phyloP scores from a whole-genome alignment of 2,329 filamentous ascomycete genomes.

The Claviceps sp. region DNA sequence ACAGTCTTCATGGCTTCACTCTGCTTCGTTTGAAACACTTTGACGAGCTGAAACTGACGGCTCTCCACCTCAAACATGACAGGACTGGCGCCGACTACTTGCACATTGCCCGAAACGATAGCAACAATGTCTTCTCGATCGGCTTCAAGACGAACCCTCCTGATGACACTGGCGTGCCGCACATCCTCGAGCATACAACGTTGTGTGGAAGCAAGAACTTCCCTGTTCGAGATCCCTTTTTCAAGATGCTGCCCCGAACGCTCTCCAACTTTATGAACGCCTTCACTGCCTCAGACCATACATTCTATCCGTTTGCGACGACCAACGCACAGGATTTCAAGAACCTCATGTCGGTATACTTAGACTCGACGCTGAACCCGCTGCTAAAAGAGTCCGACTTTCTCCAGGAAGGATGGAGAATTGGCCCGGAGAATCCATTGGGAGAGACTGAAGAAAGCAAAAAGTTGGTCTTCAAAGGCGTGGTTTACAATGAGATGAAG shows the following conservation, averaged over 20 bases:
- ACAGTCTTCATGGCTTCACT: slow-evolving; percentile 88
- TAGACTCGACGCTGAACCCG: slow-evolving; percentile 86
- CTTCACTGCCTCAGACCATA: slow-evolving; percentile 91
- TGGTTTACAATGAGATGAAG: slow-evolving; percentile 99
- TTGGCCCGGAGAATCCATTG: slow-evolving; percentile 79
- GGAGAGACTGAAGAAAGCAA: slow-evolving; percentile 44
- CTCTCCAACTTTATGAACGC: slow-evolving; percentile 99
- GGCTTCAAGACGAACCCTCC: slow-evolving; percentile 98
- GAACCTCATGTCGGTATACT: slow-evolving; percentile 91
- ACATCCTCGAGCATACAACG: slow-evolving; percentile 96
- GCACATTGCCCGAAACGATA: slow-evolving; percentile 86
- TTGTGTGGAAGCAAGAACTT: slow-evolving; percentile 90
- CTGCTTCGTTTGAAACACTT: slow-evolving; percentile 81
- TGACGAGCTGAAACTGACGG: slow-evolving; percentile 84
- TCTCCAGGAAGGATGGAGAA: slow-evolving; percentile 89
- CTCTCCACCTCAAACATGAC: slow-evolving; percentile 81
- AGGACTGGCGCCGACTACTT: slow-evolving; percentile 93
- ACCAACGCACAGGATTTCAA: slow-evolving; percentile 92
- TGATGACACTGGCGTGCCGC: slow-evolving; percentile 88
- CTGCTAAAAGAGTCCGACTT: slow-evolving; percentile 86
- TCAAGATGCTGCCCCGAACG: slow-evolving; percentile 97
- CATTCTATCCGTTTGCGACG: slow-evolving; percentile 94
- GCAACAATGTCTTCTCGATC: slow-evolving; percentile 98
- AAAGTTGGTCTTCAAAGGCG: slow-evolving; percentile 84
- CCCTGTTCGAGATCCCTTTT: slow-evolving; percentile 97